Evolutionary conservation across 129 eudicot species (phyloP).

Genomic region (Chrysanthemum lavandulifolium): DNA sequence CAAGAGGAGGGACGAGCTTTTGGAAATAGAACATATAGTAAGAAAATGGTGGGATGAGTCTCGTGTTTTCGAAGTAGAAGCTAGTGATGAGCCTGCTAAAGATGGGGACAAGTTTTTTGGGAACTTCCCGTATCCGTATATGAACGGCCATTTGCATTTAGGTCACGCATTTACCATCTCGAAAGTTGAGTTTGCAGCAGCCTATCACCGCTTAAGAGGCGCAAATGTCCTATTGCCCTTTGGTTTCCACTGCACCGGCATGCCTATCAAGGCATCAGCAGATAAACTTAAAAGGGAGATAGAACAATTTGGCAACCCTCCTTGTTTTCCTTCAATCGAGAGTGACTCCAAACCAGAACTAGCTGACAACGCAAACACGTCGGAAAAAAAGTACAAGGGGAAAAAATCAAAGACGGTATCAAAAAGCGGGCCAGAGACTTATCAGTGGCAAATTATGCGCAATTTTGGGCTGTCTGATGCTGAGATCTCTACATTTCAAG

Average conservation of each 20-base stretch:
- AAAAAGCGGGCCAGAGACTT: constrained; percentile 59
- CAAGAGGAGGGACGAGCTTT: constrained; percentile 65
- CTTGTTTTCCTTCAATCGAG: constrained; percentile 46
- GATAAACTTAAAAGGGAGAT: constrained; percentile 73
- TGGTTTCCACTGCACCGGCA: constrained; percentile 85
- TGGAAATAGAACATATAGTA: constrained; percentile 52
- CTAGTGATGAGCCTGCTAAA: constrained; percentile 51
- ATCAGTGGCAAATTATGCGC: constrained; percentile 90
- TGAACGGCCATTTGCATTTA: constrained; percentile 80
- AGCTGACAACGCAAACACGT: constrained; percentile 34
- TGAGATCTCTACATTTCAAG: constrained; percentile 67
- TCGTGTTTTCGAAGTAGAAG: constrained; percentile 59
- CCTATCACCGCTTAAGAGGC: constrained; percentile 74
- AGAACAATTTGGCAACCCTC: constrained; percentile 67
- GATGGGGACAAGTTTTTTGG: constrained; percentile 77
- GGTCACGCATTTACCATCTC: constrained; percentile 86
- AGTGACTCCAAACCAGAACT: constrained; percentile 35
- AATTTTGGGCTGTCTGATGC: constrained; percentile 73
- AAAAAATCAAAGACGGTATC: constrained; percentile 77
- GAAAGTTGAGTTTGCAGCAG: constrained; percentile 79
- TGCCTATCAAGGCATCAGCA: constrained; percentile 96
- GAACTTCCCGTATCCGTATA: constrained; percentile 80
- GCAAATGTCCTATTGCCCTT: constrained; percentile 86
- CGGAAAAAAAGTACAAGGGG: constrained; percentile 58
- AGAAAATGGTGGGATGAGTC: constrained; percentile 65